Base-by-base conservation (phyloP, 1,139 yeast species). In the Sugiyamaella japonica region DNA sequence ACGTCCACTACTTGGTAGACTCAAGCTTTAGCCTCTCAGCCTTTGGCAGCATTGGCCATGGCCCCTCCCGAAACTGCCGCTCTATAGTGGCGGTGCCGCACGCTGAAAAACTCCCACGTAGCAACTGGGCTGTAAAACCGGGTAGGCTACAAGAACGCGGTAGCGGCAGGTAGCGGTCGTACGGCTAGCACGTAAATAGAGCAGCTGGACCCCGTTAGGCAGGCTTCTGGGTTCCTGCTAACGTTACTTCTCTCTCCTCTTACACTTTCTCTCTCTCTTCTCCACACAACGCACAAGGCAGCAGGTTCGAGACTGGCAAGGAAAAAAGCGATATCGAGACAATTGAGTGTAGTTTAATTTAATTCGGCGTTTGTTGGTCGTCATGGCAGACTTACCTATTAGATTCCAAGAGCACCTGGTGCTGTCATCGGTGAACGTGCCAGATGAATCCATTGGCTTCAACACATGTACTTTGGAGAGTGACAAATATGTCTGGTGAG, bases 351-450 rank as follows among this genome's bases (percentile, higher is more conserved):
- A 44, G 17, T 44, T 32, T 44, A 37, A 36, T 40, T 20, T 20
- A 20, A 40, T 16, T n/a, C 23, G 12, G 39, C 43, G 31, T 28
- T 16, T n/a, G 17, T 31, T 20, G 20, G 39, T 49, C 52, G 42
- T 34, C 48, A 49, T 49, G 52, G 62, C 80, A 60, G 95, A 88
- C 72, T 83, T 89, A 66, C 99, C 99, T 65, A 93, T 93, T 76
- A 96, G 91, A 76, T 90, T 93, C 76, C 91, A 96, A 66, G 98
- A 93, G 78, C 85, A 89, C 73, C 83, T 89, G 66, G 95, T 86
- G 78, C 84, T 91, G 73, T 82, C 95, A 58, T 78, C 85, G 62
- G 77, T 89, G 72, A 97, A 97, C 59, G 82, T 93, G 69, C 86
- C 85, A 69, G 90, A 86, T 59, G 79, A 84, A 64, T 85, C 95